phyloP scores from a whole-genome alignment of 2,329 filamentous ascomycete species.

The Pseudogymnoascus destructans region DNA sequence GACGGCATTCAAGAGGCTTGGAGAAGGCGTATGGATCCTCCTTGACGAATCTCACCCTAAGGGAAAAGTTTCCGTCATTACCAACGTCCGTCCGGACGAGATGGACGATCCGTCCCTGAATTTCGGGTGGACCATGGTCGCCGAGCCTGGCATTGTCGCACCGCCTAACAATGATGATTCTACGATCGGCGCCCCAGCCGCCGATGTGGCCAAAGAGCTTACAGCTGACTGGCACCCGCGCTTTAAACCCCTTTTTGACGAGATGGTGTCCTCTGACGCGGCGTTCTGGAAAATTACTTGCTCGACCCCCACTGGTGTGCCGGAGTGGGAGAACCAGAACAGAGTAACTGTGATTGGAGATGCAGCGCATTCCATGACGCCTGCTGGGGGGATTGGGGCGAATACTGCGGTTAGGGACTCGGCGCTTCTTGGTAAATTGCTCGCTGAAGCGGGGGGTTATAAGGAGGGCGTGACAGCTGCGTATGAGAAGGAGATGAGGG shows the following conservation, averaged over 20 bases:
- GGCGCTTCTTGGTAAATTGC: constrained; percentile 38
- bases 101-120: constrained; percentile 42
- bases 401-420: constrained; percentile 45
- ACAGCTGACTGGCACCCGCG: constrained; percentile 42
- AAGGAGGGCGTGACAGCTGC: constrained; percentile 39
- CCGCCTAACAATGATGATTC: constrained; percentile 47
- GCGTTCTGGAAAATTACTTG: constrained; percentile 58
- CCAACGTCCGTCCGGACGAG: constrained; percentile 47
- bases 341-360: constrained; percentile 47
- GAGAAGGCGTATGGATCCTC: constrained; percentile 49
- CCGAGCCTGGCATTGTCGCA: constrained; percentile 41
- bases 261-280: constrained; percentile 42
- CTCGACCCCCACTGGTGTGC: constrained; percentile 44
- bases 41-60: constrained; percentile 34
- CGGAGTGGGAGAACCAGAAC: constrained; percentile 44
- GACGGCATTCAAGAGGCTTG: constrained; percentile 45
- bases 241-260: constrained; percentile 42
- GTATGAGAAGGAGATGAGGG: constrained; percentile 50
- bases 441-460: constrained; percentile 40
- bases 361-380: constrained; percentile 45
- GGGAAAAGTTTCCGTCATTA: constrained; percentile 43
- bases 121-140: constrained; percentile 53
- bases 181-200: constrained; percentile 42
- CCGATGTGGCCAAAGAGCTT: constrained; percentile 42
- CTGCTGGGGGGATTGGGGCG: constrained; percentile 41